phyloP scores from a whole-genome alignment of 208 protist genomes.

The Leishmania amazonensis region DNA sequence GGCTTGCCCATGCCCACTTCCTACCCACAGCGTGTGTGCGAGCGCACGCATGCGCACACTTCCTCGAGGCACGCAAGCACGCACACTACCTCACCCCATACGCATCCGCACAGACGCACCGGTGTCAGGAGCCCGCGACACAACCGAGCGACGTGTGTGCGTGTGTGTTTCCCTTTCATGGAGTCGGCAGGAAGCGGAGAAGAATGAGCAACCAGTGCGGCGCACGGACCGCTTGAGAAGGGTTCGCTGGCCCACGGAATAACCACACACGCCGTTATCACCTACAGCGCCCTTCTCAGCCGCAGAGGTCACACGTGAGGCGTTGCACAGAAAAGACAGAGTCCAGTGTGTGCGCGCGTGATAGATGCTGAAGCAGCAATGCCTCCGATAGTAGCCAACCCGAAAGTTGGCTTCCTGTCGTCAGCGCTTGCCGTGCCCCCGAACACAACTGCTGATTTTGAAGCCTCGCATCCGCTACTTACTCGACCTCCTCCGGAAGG shows the following conservation, averaged over 20 bases:
- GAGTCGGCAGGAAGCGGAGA: neutral
- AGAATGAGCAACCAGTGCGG: neutral
- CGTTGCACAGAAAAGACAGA: neutral
- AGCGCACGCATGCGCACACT: neutral
- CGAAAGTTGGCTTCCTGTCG: neutral
- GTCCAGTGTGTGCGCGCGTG: neutral
- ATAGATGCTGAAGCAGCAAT: neutral
- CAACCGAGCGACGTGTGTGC: neutral
- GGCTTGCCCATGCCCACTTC: neutral
- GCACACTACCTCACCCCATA: neutral
- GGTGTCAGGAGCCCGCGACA: neutral
- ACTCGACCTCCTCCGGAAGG: slow-evolving; percentile 75
- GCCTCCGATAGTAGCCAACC: neutral
- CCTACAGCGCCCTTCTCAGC: neutral
- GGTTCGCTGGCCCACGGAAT: neutral
- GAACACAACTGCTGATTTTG: slow-evolving; percentile 1
- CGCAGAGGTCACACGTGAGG: neutral
- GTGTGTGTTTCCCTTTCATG: neutral
- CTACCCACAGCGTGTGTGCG: neutral
- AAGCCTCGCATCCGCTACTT: slow-evolving; percentile 12
- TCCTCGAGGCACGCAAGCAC: neutral
- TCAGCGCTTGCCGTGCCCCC: neutral
- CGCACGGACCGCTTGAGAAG: neutral
- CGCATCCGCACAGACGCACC: neutral
- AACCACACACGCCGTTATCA: neutral